Evolutionary conservation across 768 basidiomycete species (phyloP).

Genomic region (Saitozyma podzolica): DNA sequence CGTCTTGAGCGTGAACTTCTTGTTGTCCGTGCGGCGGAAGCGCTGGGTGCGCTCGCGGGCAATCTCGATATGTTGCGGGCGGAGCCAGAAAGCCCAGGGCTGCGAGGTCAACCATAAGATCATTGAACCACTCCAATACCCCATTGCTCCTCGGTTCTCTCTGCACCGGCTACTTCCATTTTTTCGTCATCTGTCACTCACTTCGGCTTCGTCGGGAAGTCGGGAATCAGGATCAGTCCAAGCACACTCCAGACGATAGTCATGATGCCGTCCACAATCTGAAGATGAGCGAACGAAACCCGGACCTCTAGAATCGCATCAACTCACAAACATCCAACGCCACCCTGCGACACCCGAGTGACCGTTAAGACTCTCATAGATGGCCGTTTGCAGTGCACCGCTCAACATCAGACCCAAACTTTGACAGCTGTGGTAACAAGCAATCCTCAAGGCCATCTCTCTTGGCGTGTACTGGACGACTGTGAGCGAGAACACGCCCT

Average conservation of each 20-base stretch:
- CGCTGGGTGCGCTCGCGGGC: constrained; percentile 28
- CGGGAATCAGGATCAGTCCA: constrained; percentile 42
- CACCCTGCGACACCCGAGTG: constrained; percentile 55
- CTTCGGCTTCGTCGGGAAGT: constrained; percentile 43
- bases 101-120: too few relatives aligned
- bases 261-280: constrained; percentile 53
- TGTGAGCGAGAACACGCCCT: neutral
- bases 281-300: too few relatives aligned
- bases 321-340: constrained; percentile 34
- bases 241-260: constrained; percentile 27
- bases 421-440: constrained; percentile 36
- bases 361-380: constrained; percentile 55
- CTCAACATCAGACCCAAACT: constrained; percentile 50
- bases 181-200: constrained; percentile 1
- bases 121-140: too few relatives aligned
- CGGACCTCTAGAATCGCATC: too few relatives aligned
- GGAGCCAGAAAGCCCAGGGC: constrained; percentile 45
- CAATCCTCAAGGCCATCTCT: constrained; percentile 42
- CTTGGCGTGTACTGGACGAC: constrained; percentile 38
- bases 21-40: constrained; percentile 37
- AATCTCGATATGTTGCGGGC: constrained; percentile 24
- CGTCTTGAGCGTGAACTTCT: constrained; percentile 34
- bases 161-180: neutral
- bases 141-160: neutral
- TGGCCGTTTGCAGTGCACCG: constrained; percentile 56